phyloP scores from a whole-genome alignment of 2,329 filamentous ascomycete genomes.

The Colletotrichum caudatum region DNA sequence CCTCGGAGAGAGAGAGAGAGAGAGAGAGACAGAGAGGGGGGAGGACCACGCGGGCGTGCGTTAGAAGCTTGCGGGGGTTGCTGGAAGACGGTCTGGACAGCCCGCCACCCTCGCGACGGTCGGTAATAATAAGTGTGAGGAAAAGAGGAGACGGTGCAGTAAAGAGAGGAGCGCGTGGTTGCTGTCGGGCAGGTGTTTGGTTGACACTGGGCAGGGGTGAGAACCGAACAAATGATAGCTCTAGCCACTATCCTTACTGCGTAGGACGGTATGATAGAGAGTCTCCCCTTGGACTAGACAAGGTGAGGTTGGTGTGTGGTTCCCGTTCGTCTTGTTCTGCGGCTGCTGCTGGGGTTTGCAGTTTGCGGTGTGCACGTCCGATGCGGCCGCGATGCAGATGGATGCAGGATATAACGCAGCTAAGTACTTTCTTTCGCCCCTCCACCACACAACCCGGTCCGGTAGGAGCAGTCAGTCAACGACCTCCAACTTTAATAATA shows the following conservation, averaged over 20 bases:
- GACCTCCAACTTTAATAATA: slow-evolving; percentile 28
- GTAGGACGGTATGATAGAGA: too few relatives aligned
- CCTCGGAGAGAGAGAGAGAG: slow-evolving; percentile 2
- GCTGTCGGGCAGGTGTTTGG: slow-evolving; percentile 35
- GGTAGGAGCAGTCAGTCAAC: slow-evolving; percentile 1
- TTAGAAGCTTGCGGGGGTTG: slow-evolving; percentile 32
- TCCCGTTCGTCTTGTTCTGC: neutral
- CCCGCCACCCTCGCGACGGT: slow-evolving; percentile 20
- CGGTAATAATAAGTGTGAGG: slow-evolving; percentile 34
- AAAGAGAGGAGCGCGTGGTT: slow-evolving; percentile 26
- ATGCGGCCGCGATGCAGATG: slow-evolving; percentile 29
- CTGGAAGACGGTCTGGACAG: slow-evolving; percentile 13
- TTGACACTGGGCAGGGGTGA: slow-evolving; percentile 24
- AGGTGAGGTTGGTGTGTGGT: neutral
- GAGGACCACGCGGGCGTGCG: slow-evolving; percentile 19
- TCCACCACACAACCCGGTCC: neutral
- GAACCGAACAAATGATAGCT: slow-evolving; percentile 39
- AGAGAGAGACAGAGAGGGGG: too few relatives aligned
- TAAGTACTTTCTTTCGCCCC: neutral
- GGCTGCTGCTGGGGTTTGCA: neutral
- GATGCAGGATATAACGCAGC: slow-evolving; percentile 33
- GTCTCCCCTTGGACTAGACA: too few relatives aligned
- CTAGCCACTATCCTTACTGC: too few relatives aligned
- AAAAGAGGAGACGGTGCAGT: slow-evolving; percentile 36
- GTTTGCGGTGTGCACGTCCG: slow-evolving; percentile 42